Evolutionary conservation across 2,329 filamentous ascomycete genomes (phyloP), one percentile per base, ranked within the genome.

Genomic region (Fusarium humuli): DNA sequence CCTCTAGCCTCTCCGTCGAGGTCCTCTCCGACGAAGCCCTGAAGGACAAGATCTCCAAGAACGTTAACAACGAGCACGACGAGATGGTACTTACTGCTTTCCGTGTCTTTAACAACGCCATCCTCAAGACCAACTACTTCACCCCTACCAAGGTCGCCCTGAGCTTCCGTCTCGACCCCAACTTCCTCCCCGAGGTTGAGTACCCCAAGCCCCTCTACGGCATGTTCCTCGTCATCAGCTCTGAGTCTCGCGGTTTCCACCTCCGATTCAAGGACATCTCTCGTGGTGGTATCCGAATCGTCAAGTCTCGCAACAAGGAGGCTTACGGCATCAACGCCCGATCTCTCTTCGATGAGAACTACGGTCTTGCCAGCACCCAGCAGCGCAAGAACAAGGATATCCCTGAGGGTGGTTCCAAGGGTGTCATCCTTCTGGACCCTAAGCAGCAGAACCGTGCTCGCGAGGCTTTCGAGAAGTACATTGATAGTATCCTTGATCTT

Each of bases 321-420:
- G 93, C 94, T 4, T 99, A 98, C 79, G 88, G 91, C 67, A 98
- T 98, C 85, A 99, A 99, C 79, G 94, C 94, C 40, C 92, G 96
- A 64, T 97, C 94, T 61, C 87, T 99, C 69, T 99, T 99, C 76
- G 96, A 99, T 75, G 96, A 99, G 84, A 99, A 99, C 83, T 99
- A 99, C 83, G 97, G 96, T 70, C 88, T 99, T 66, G 95, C 96
- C 71, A 98, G 97, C 82, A 99, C 96, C 0, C 96, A 99, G 82
- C 96, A 99, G 83, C 93, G 96, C 78, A 99, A 99, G 88, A 99
- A 99, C 87, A 99, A 99, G 86, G 96, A 99, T 77, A 99, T 99
- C 55, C 96, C 96, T 5, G 96, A 99, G 83, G 96, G 96, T 70
- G 96, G 96, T 58, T 97, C 95, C 76, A 99, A 99, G 85, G 96